Evolutionary conservation across 208 protist species (phyloP).

Genomic region (Wallacemonas sp.): DNA sequence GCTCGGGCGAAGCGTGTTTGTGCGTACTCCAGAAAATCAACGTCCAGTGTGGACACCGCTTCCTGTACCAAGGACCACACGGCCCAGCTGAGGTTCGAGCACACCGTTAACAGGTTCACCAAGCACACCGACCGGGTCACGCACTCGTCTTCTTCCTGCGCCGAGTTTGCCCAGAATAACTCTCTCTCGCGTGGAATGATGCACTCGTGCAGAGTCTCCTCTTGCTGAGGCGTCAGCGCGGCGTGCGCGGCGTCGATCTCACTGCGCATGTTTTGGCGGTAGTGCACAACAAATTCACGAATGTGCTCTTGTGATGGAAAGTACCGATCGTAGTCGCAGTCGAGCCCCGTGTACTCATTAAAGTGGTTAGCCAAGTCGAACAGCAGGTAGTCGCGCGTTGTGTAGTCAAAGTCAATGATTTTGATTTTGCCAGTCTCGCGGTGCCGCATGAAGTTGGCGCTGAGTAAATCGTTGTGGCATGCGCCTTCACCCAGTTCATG

Average conservation of each 20-base stretch:
- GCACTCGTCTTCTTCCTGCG: constrained; percentile 22
- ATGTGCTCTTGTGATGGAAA: constrained; percentile 83
- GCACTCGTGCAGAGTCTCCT: neutral
- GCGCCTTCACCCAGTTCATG: constrained; percentile 58
- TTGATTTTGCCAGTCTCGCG: constrained; percentile 37
- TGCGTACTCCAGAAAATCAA: constrained; percentile 87
- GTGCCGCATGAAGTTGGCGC: constrained; percentile 89
- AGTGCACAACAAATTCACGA: constrained; percentile 60
- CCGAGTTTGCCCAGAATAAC: constrained; percentile 39
- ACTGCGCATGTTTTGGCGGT: constrained; percentile 66
- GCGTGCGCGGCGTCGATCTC: constrained; percentile 27
- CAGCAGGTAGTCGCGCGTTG: constrained; percentile 75
- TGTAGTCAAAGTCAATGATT: constrained; percentile 95
- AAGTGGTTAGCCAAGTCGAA: constrained; percentile 94
- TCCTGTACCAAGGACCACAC: constrained; percentile 90
- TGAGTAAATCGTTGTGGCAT: constrained; percentile 92
- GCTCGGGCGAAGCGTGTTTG: constrained; percentile 65
- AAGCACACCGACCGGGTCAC: constrained; percentile 45
- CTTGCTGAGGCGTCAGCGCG: constrained; percentile 7
- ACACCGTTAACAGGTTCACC: constrained; percentile 78
- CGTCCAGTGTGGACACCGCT: constrained; percentile 79
- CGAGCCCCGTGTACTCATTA: constrained; percentile 89
- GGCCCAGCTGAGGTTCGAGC: constrained; percentile 80
- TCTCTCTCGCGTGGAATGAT: constrained; percentile 47
- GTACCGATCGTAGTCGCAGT: constrained; percentile 82